phyloP scores from a whole-genome alignment of 352 stramenopile genomes.

The Globisporangium radiosum region DNA sequence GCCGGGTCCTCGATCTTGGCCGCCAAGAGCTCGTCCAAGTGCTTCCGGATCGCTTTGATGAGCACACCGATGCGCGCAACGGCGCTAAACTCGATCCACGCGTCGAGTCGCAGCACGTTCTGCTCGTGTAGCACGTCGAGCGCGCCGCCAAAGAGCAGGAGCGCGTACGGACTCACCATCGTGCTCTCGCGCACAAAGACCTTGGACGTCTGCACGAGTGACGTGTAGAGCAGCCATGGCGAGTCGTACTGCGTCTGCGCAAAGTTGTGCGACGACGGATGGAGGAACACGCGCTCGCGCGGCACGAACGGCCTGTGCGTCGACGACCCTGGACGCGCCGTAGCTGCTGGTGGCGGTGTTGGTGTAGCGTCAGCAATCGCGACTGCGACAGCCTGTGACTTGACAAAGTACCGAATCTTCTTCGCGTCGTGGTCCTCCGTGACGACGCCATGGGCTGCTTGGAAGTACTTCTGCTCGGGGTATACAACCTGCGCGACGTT shows the following conservation, averaged over 20 bases:
- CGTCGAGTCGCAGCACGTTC: slow-evolving; percentile 74
- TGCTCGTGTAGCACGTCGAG: slow-evolving; percentile 91
- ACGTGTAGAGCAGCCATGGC: slow-evolving; percentile 94
- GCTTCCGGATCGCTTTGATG: slow-evolving; percentile 92
- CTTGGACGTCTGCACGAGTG: slow-evolving; percentile 95
- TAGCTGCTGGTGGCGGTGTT: slow-evolving; percentile 15
- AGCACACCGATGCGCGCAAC: slow-evolving; percentile 93
- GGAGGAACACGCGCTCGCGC: slow-evolving; percentile 94
- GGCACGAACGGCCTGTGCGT: slow-evolving; percentile 13
- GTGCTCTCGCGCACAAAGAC: slow-evolving; percentile 96
- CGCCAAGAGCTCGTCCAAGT: slow-evolving; percentile 91
- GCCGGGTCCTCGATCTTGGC: slow-evolving; percentile 92
- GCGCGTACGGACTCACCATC: slow-evolving; percentile 94
- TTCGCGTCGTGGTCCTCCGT: slow-evolving; percentile 90
- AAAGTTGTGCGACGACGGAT: slow-evolving; percentile 92
- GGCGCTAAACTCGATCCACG: slow-evolving; percentile 93
- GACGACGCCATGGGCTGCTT: slow-evolving; percentile 86
- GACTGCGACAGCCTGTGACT: background rate
- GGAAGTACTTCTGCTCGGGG: slow-evolving; percentile 92
- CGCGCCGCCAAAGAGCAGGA: slow-evolving; percentile 97
- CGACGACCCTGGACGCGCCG: slow-evolving; percentile 3
- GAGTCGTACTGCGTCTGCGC: slow-evolving; percentile 90
- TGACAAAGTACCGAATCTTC: slow-evolving; percentile 92
- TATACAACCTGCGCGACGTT: slow-evolving; percentile 86
- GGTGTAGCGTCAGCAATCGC: too few relatives aligned